Percentiles rank a stretch among this genome's conserved stretches.
These are phyloP conservation scores for Lagenaria siceraria DNA, from an alignment of 306 rosid genomes.

Conservation along the genomic window DNA sequence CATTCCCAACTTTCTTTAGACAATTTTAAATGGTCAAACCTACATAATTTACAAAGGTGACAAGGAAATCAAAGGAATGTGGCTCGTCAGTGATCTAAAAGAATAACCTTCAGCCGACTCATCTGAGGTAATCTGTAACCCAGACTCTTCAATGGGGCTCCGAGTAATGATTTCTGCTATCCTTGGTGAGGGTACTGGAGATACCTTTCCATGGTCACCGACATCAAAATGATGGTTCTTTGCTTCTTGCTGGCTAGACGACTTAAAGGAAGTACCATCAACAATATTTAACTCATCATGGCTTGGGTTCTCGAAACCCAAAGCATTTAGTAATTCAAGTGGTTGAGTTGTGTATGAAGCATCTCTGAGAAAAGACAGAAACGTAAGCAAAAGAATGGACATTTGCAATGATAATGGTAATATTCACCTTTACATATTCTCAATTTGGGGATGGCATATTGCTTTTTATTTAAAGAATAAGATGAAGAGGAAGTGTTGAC, in stretches of 20 bases:
- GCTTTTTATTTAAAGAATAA: not conserved
- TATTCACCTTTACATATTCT: not conserved
- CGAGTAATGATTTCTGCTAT: constrained; percentile 26
- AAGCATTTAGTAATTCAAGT: constrained; percentile 75
- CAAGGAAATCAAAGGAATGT: not conserved
- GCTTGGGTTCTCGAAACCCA: constrained; percentile 54
- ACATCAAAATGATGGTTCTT: constrained; percentile 33
- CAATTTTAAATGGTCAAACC: not conserved
- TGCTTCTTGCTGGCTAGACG: constrained; percentile 22
- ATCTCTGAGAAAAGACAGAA: constrained; percentile 48
- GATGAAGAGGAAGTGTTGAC: not conserved
- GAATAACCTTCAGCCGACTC: constrained; percentile 78
- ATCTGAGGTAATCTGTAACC: constrained; percentile 31
- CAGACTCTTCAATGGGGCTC: constrained; percentile 27
- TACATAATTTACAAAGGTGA: not conserved
- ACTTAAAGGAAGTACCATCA: constrained; percentile 27
- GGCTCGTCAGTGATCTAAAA: not conserved
- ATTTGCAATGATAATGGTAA: not conserved
- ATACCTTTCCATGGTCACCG: constrained; percentile 29
- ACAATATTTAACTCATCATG: constrained; percentile 29
- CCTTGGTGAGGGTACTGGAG: constrained; percentile 30
- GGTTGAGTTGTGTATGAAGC: constrained; percentile 95
- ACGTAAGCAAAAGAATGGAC: constrained; percentile 6
- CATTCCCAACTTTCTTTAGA: constrained; percentile 4
- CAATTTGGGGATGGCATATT: not conserved